Evolutionary conservation across 768 basidiomycete species (phyloP).

Genomic region (Amanita pallidorosea): DNA sequence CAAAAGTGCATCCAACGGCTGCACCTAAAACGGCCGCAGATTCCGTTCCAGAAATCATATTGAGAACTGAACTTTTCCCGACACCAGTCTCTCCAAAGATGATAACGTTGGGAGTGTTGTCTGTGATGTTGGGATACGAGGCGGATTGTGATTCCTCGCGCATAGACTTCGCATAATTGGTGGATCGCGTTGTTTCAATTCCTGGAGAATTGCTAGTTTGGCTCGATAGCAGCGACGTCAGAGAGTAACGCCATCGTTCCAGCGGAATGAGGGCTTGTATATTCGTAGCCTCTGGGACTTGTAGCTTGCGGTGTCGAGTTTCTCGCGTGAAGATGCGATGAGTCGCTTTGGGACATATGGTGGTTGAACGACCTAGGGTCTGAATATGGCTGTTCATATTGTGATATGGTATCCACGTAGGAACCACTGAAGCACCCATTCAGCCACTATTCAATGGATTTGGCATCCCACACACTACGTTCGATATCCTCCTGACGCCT

Average conservation of each 20-base stretch:
- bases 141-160: not conserved
- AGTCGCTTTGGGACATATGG: not conserved
- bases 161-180: too few species aligned
- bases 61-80: conserved; percentile 23
- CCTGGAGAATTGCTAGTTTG: not conserved
- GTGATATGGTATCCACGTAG: not conserved
- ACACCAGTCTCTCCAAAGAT: conserved; percentile 8
- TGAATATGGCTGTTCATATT: not conserved
- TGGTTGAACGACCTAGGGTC: not conserved
- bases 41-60: conserved; percentile 17
- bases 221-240: not conserved
- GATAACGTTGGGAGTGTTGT: conserved; percentile 5
- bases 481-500: not conserved
- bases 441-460: not conserved
- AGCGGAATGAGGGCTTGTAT: not conserved
- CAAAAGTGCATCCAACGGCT: conserved; percentile 22
- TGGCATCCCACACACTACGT: not conserved
- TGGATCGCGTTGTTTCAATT: too few species aligned
- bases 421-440: not conserved
- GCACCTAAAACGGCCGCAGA: conserved; percentile 16
- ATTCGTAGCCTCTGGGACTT: not conserved
- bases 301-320: not conserved
- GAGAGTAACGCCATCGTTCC: not conserved
- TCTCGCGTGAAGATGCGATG: not conserved
- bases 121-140: not conserved